phyloP scores from a whole-genome alignment of 352 stramenopile genomes.

The Pythium sp. region DNA sequence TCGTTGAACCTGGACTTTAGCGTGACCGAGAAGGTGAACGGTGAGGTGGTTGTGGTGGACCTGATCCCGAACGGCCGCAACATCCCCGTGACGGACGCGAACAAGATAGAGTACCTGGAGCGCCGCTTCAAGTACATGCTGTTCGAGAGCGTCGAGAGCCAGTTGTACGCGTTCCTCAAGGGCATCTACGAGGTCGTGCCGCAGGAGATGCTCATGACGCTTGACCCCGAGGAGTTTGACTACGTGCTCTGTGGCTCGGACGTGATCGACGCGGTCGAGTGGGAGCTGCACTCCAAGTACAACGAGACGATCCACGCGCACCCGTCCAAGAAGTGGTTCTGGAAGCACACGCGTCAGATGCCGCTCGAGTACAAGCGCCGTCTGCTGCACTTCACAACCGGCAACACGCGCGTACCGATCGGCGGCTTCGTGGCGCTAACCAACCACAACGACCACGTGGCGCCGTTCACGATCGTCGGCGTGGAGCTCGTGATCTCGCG shows the following conservation, averaged over 20 bases:
- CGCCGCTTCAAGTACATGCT: conserved; percentile 92
- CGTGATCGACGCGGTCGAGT: conserved; percentile 93
- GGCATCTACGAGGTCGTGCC: conserved; percentile 94
- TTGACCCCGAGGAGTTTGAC: conserved; percentile 95
- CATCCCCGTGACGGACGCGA: no score
- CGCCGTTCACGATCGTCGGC: conserved; percentile 12
- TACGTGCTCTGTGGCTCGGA: conserved; percentile 92
- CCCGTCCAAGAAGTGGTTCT: conserved; percentile 90
- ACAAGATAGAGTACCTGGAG: no score
- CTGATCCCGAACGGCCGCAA: no score
- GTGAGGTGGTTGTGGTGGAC: no score
- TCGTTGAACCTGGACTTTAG: conserved; percentile 24
- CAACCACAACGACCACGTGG: conserved; percentile 4
- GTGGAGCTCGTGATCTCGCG: neutral
- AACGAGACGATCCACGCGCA: neutral
- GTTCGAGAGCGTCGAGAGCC: conserved; percentile 76
- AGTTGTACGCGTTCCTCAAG: conserved; percentile 77
- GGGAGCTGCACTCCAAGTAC: conserved; percentile 73
- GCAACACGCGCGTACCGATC: conserved; percentile 10
- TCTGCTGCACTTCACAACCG: conserved; percentile 15
- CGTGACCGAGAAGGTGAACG: conserved; percentile 11
- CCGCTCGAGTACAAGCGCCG: conserved; percentile 91
- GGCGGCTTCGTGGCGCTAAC: conserved; percentile 12
- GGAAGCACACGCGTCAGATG: conserved; percentile 72
- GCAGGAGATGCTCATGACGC: conserved; percentile 86